Evolutionary conservation across 2,329 filamentous ascomycete genomes (phyloP).

Genomic region (Aureobasidium sp.): DNA sequence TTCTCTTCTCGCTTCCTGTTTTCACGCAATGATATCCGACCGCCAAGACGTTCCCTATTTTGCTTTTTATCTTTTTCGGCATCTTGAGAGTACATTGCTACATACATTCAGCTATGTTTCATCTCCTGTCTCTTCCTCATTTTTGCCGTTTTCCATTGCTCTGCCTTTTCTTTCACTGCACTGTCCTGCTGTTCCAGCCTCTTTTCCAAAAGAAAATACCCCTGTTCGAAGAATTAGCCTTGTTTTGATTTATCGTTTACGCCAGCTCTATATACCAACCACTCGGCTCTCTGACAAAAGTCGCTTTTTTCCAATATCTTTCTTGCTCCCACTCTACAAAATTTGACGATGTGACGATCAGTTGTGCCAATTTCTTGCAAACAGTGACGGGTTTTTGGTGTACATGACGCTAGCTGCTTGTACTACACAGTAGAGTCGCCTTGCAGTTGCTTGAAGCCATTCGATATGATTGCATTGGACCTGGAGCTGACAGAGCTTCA

Average conservation of each 20-base stretch:
- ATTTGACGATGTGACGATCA: not conserved
- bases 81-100: slow-evolving; percentile 10
- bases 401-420: not conserved
- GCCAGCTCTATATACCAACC: slow-evolving; percentile 11
- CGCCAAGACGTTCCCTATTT: slow-evolving; percentile 13
- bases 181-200: slow-evolving; percentile 10
- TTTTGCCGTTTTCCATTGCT: slow-evolving; percentile 14
- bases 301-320: not conserved
- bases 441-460: too few species aligned
- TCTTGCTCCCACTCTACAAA: not conserved
- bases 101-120: not conserved
- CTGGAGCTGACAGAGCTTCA: too few species aligned
- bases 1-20: slow-evolving; percentile 5
- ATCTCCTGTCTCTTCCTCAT: not conserved
- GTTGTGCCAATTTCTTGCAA: too few species aligned
- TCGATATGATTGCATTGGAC: too few species aligned
- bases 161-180: slow-evolving; percentile 13
- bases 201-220: slow-evolving; percentile 9
- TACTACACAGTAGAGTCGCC: too few species aligned
- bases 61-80: not conserved
- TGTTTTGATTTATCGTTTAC: slow-evolving; percentile 14
- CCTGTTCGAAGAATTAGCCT: slow-evolving; percentile 10
- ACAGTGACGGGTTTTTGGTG: not conserved
- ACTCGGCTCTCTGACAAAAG: slow-evolving; percentile 9
- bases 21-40: slow-evolving; percentile 14